Evolutionary conservation across 495 filamentous ascomycete species (phyloP).

Genomic region (Penicillium waksmanii): DNA sequence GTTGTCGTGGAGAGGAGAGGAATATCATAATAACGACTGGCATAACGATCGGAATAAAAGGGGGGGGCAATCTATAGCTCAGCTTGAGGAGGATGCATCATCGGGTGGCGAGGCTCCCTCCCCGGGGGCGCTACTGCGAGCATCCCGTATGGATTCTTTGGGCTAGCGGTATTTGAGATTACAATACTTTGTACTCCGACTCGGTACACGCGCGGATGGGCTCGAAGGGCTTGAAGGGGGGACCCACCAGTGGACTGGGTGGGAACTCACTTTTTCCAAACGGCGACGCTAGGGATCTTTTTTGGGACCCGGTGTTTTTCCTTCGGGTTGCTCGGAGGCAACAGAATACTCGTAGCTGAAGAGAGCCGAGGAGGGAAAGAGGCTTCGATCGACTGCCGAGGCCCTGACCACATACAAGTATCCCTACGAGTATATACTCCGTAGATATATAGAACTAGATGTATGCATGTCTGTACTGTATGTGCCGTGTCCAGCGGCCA

Average conservation of each 20-base stretch:
- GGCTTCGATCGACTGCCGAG: background rate
- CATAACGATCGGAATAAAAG: constrained; percentile 1
- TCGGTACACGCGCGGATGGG: constrained; percentile 1
- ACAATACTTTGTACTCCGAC: background rate
- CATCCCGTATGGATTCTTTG: constrained; percentile 19
- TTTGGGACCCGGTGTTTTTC: constrained; percentile 35
- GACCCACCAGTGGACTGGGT: constrained; percentile 5
- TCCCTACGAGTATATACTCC: background rate
- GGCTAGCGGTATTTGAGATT: constrained; percentile 5
- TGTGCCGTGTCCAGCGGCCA: constrained; percentile 3
- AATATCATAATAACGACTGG: background rate
- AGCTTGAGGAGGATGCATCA: constrained; percentile 10
- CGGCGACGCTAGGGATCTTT: constrained; percentile 45
- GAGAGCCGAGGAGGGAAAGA: background rate
- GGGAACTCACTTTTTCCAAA: constrained; percentile 32
- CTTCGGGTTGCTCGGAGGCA: constrained; percentile 22
- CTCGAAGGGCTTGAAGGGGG: background rate
- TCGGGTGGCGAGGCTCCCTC: constrained; percentile 26
- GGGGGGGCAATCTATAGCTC: constrained; percentile 2
- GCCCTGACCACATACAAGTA: background rate
- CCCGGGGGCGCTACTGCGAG: constrained; percentile 28
- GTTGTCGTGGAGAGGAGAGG: background rate
- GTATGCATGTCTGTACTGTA: background rate
- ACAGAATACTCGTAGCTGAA: background rate
- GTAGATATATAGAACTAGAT: background rate